These are phyloP conservation scores for Phytopythium helicoides DNA, from an alignment of 352 stramenopile species.

Conservation along the genomic window DNA sequence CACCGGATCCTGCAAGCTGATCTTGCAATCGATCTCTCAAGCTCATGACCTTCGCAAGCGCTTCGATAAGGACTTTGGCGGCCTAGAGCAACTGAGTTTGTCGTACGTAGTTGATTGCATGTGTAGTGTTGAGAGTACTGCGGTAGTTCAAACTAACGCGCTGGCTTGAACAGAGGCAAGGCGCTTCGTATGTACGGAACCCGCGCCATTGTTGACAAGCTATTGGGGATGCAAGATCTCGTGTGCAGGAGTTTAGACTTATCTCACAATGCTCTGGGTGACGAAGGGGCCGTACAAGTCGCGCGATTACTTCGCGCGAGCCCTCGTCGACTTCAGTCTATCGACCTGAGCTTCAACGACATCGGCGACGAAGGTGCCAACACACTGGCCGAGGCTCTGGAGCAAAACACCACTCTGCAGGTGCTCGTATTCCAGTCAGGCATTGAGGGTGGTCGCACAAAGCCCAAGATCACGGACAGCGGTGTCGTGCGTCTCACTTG, in stretches of 20 bases:
- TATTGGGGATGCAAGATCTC: slow-evolving; percentile 11
- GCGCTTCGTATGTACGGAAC: slow-evolving; percentile 48
- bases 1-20: slow-evolving; percentile 47
- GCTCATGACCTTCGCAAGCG: slow-evolving; percentile 53
- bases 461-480: slow-evolving; percentile 35
- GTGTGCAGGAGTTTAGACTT: slow-evolving; percentile 44
- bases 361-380: slow-evolving; percentile 53
- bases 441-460: slow-evolving; percentile 26
- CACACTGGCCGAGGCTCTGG: slow-evolving; percentile 39
- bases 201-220: slow-evolving; percentile 38
- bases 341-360: slow-evolving; percentile 76
- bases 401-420: slow-evolving; percentile 40
- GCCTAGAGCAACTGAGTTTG: slow-evolving; percentile 26
- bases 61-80: slow-evolving; percentile 40
- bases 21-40: slow-evolving; percentile 48
- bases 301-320: slow-evolving; percentile 37
- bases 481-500: slow-evolving; percentile 33
- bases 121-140: background rate
- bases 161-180: slow-evolving; percentile 18
- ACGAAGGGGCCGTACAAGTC: slow-evolving; percentile 50
- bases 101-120: slow-evolving; percentile 13
- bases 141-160: background rate
- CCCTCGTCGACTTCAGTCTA: slow-evolving; percentile 20
- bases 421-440: slow-evolving; percentile 47
- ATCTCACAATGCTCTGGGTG: slow-evolving; percentile 49